Conservation (phyloP, 2,329 filamentous ascomycete genomes). For the Neurospora crassa region DNA sequence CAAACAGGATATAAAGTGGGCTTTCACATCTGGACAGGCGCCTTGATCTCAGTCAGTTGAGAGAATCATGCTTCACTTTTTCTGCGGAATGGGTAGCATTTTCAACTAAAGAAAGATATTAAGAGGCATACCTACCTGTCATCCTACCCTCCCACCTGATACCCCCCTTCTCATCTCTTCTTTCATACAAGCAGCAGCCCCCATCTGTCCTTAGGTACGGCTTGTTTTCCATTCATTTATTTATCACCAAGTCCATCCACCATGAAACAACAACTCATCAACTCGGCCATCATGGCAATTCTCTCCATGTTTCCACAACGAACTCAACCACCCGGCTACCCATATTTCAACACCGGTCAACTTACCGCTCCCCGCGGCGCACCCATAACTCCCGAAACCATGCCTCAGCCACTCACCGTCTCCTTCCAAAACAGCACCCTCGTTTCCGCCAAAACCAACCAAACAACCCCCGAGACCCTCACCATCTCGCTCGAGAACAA, state of each 20-base stretch:
- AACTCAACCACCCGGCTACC: not conserved
- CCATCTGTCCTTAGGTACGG: not conserved
- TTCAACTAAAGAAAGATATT: not conserved
- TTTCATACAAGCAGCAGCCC: not conserved
- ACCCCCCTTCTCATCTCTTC: not conserved
- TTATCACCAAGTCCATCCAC: not conserved
- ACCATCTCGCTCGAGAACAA: slow-evolving; percentile 57
- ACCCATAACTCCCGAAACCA: slow-evolving; percentile 6
- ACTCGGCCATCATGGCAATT: not conserved
- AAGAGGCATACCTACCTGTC: not conserved
- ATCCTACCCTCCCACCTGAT: not conserved
- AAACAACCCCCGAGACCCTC: slow-evolving; percentile 31
- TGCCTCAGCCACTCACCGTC: slow-evolving; percentile 41
- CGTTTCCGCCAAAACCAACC: slow-evolving; percentile 26
- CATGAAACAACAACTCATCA: not conserved
- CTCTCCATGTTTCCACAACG: not conserved
- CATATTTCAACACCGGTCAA: not conserved
- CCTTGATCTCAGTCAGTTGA: not conserved
- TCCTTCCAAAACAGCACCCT: slow-evolving; percentile 56
- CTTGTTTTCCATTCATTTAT: not conserved
- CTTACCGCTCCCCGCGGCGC: not conserved
- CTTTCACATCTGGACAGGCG: not conserved
- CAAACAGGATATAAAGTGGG: not conserved
- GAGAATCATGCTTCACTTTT: not conserved
- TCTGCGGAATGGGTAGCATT: not conserved